phyloP scores from a whole-genome alignment of 176 grass and related monocot species.

The Triticum dicoccoides region DNA sequence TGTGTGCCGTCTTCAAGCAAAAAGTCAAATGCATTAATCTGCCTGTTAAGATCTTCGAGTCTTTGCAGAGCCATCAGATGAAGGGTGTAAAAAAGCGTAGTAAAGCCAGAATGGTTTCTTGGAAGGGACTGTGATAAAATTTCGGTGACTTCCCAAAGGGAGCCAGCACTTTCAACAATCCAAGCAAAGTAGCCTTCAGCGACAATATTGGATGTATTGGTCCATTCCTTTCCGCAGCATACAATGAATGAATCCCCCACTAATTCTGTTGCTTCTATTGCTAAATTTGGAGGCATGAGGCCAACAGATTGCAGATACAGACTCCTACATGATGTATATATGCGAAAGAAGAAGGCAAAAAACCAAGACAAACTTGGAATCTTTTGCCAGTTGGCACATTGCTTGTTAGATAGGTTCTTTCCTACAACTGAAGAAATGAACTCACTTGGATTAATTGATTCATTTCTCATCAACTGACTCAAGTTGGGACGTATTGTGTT shows the following conservation, averaged over 20 bases:
- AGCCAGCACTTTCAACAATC: conserved; percentile 55
- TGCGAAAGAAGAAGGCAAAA: conserved; percentile 65
- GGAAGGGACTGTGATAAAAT: conserved; percentile 48
- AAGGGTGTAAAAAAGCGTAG: conserved; percentile 56
- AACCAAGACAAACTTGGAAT: conserved; percentile 51
- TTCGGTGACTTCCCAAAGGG: conserved; percentile 60
- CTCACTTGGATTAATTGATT: conserved; percentile 42
- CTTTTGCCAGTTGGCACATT: conserved; percentile 38
- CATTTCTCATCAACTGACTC: conserved; percentile 55
- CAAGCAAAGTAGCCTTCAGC: conserved; percentile 81
- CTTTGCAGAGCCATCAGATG: conserved; percentile 74
- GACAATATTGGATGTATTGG: conserved; percentile 45
- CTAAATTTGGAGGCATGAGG: conserved; percentile 80
- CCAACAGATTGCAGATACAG: conserved; percentile 67
- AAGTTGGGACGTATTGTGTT: conserved; percentile 59
- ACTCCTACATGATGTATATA: conserved; percentile 76
- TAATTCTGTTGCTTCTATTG: conserved; percentile 64
- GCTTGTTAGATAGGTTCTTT: conserved; percentile 29
- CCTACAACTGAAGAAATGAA: conserved; percentile 51
- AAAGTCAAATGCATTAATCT: conserved; percentile 72
- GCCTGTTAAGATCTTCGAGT: conserved; percentile 75
- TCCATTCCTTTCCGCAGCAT: conserved; percentile 74
- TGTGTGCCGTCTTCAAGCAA: conserved; percentile 51
- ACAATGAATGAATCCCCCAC: conserved; percentile 60
- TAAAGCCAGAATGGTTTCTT: conserved; percentile 38